A percentile compares a stretch with the other conserved stretches of the same genome.
phyloP scores from a whole-genome alignment of 2,329 filamentous ascomycete genomes.

The Metarhizium guizhouense region DNA sequence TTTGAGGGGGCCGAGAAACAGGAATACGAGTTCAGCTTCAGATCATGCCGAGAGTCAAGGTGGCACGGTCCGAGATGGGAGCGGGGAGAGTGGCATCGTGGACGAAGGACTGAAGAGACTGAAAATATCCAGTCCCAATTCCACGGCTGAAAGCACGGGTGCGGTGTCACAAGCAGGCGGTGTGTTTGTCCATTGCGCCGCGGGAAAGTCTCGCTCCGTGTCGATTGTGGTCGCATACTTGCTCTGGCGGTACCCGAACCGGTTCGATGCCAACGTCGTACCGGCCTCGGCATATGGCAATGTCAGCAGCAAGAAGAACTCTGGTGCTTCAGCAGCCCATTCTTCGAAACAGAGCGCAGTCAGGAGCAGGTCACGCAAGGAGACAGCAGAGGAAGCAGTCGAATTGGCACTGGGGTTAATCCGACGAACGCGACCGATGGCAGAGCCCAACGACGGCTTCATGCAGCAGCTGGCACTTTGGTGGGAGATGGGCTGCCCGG shows the following conservation, averaged over 20 bases:
- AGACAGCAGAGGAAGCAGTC: slow-evolving; percentile 39
- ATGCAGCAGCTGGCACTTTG: slow-evolving; percentile 82
- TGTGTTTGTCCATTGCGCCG: slow-evolving; percentile 66
- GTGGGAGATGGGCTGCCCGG: slow-evolving; percentile 76
- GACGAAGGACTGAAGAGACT: slow-evolving; percentile 6
- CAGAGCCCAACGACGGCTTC: slow-evolving; percentile 87
- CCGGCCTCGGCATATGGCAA: slow-evolving; percentile 14
- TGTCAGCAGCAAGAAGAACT: slow-evolving; percentile 3
- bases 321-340: not conserved
- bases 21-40: slow-evolving; percentile 5
- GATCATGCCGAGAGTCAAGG: slow-evolving; percentile 2
- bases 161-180: slow-evolving; percentile 21
- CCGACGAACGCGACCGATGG: slow-evolving; percentile 62
- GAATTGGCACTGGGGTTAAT: slow-evolving; percentile 59
- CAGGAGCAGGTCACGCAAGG: slow-evolving; percentile 16
- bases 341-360: slow-evolving; percentile 3
- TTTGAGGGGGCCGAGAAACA: slow-evolving; percentile 29
- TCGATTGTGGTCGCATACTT: slow-evolving; percentile 78
- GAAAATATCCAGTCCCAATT: not conserved
- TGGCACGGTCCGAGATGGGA: not conserved
- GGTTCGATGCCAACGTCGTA: slow-evolving; percentile 34
- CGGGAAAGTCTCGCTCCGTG: slow-evolving; percentile 91
- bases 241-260: slow-evolving; percentile 55
- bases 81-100: not conserved
- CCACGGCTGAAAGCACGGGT: not conserved